Evolutionary conservation across 2,329 filamentous ascomycete species (phyloP), one percentile per base, ranked within the genome.

Genomic region (Aspergillus flavus): DNA sequence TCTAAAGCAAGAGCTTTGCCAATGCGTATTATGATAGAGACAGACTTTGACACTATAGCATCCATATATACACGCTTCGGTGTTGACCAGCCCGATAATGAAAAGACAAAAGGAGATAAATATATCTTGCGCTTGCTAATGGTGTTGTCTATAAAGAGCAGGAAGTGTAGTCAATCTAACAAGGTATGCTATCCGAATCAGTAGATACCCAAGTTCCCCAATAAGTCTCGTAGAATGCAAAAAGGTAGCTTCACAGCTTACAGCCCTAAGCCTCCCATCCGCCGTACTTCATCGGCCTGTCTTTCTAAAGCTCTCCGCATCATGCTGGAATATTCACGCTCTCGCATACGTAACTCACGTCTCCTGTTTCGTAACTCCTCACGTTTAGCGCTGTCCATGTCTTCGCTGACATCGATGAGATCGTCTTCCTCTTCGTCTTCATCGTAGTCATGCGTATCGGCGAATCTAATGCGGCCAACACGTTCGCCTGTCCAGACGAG

Each of bases 401-500:
- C 72, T 9, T 66, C 71, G 54, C 75, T 72, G 54, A 74, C 66
- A 34, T 71, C 67, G 57, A 69, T 67, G 19, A 71, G 71, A 34
- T 73, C 72, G 19, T 74, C 80, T 53, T 79, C 79, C 57, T 79
- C 77, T 11, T 76, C 75, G 34, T 76, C 72, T 9, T 76, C 76
- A 30, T 75, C 52, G 77, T 70, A 52, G 77, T 71, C 77, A 73
- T 45, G 54, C 3, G 66, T 65, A 52, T 81, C 78, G 1, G 87
- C 86, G 72, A 91, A 91, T 60, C 80, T 83, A 23, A 96, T 76
- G 62, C 95, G 82, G 0, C 93, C 94, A 54, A 97, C 80, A 66
- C 89, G 89, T 63, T 96, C 93, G 21, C 93, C 94, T 0, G 93
- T 97, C 93, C 93, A 97, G 54, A 97, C 83, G 4, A 96, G 76